Conservation (phyloP, 1,284 basidiomycete genomes). For the Ustilago xerochloae region DNA sequence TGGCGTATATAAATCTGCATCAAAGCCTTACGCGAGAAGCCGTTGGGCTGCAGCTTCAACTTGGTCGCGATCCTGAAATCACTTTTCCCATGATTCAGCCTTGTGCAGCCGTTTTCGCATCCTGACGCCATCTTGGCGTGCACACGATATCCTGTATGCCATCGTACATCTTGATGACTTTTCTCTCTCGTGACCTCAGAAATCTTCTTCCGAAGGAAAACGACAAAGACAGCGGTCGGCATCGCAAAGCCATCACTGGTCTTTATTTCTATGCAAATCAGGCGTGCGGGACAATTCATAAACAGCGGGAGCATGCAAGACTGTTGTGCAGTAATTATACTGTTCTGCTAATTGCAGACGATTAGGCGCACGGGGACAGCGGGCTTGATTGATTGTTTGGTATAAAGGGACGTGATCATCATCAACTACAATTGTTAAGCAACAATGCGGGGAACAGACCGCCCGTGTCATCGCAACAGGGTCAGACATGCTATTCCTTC, state of each 20-base stretch:
- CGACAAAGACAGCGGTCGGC: not conserved
- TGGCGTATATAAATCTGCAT: not conserved
- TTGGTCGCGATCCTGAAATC: not conserved
- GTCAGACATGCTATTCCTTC: not conserved
- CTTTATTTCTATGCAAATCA: no score
- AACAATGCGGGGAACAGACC: not conserved
- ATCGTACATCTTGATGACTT: no score
- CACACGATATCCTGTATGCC: not conserved
- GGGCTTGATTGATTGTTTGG: not conserved
- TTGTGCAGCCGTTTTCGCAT: not conserved
- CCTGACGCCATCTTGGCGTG: not conserved
- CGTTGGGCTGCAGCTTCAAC: not conserved
- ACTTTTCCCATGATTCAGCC: not conserved
- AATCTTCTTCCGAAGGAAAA: not conserved
- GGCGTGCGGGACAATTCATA: not conserved
- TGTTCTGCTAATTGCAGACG: not conserved
- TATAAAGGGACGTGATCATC: not conserved
- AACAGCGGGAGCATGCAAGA: not conserved
- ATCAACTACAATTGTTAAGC: no score
- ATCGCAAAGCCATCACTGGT: no score
- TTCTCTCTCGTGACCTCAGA: not conserved
- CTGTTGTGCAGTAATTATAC: not conserved
- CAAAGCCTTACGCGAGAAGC: not conserved
- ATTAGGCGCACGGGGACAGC: not conserved
- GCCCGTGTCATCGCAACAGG: not conserved